Evolutionary conservation across 768 basidiomycete species (phyloP), one percentile per base, ranked within the genome.

Genomic region (Dacryopinax spathularia): DNA sequence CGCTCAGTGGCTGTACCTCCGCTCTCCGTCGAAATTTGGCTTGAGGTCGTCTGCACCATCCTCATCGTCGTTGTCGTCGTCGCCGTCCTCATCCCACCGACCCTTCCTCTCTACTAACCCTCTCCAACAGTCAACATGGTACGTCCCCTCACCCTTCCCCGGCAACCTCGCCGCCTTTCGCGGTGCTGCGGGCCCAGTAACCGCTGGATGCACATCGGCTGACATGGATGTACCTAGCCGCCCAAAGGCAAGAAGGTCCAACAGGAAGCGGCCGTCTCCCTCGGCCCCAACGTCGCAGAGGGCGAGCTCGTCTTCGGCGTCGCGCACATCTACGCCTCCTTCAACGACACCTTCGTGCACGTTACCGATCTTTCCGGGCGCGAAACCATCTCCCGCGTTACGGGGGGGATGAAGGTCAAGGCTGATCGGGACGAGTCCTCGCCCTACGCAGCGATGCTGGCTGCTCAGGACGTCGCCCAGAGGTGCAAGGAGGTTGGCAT

Each of bases 391-490:
- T 90, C 91, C 70, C 91, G 96, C 73, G 92, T 97, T 67, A 98
- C 96, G 69, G 91, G 91, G 75, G 96, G 96, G 66, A 98, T 98
- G 96, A 98, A 98, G 81, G 96, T 99, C 79, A 99, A 98, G 82
- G 96, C 95, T 13, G 96, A 99, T 78, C 89, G 96, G 78, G 96
- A 99, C 79, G 96, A 99, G 79, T 97, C 93, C 39, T 97, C 94
- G 25, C 91, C 90, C 18, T 91, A 96, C 73, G 91, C 93, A 61
- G 92, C 94, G 74, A 95, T 96, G 94, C 81, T 98, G 75, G 95
- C 95, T 63, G 93, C 95, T 41, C 95, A 98, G 80, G 95, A 98
- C 70, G 92, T 93, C 69, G 95, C 95, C 65, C 75, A 81, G 61
- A 91, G 94, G 69, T 99, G 96, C 88, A 89, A 90, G 74, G 96